phyloP scores from a whole-genome alignment of 805 yeast genomes.

The Jamesozyma rosinii region DNA sequence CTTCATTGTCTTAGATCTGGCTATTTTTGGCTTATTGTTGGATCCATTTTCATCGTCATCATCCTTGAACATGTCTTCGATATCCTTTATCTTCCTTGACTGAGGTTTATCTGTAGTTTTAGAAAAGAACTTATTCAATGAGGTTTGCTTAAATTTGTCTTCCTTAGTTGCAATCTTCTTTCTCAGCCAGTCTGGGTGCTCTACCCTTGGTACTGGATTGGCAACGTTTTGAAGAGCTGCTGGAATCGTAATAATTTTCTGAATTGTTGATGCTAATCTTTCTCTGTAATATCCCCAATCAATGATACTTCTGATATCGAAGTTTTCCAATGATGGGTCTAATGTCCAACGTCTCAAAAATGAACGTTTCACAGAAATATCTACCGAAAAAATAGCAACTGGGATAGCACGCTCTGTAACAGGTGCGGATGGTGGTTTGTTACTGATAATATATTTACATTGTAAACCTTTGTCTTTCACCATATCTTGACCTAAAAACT shows the following conservation, averaged over 20 bases:
- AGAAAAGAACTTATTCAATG: constrained; percentile 49
- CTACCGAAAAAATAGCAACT: constrained; percentile 89
- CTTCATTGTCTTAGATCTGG: constrained; percentile 33
- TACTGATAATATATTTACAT: constrained; percentile 85
- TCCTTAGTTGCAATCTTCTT: constrained; percentile 49
- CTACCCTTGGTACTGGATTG: constrained; percentile 91
- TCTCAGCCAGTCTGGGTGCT: constrained; percentile 88
- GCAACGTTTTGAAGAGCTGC: constrained; percentile 84
- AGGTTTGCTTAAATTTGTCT: constrained; percentile 65
- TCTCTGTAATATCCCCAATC: constrained; percentile 93
- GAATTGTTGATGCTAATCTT: constrained; percentile 84
- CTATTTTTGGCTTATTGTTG: constrained; percentile 21
- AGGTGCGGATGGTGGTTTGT: constrained; percentile 74
- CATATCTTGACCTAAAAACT: constrained; percentile 92
- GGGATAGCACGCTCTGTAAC: constrained; percentile 96
- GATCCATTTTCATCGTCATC: constrained; percentile 17
- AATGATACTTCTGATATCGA: constrained; percentile 79
- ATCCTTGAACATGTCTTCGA: constrained; percentile 56
- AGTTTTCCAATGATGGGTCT: constrained; percentile 64
- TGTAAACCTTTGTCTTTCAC: constrained; percentile 93
- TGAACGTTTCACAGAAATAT: constrained; percentile 53
- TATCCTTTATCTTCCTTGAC: constrained; percentile 44
- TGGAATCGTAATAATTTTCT: constrained; percentile 91
- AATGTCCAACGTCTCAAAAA: constrained; percentile 80
- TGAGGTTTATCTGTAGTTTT: constrained; percentile 36